phyloP scores from a whole-genome alignment of 179 eudicot genomes.

The Drosera spatulata region DNA sequence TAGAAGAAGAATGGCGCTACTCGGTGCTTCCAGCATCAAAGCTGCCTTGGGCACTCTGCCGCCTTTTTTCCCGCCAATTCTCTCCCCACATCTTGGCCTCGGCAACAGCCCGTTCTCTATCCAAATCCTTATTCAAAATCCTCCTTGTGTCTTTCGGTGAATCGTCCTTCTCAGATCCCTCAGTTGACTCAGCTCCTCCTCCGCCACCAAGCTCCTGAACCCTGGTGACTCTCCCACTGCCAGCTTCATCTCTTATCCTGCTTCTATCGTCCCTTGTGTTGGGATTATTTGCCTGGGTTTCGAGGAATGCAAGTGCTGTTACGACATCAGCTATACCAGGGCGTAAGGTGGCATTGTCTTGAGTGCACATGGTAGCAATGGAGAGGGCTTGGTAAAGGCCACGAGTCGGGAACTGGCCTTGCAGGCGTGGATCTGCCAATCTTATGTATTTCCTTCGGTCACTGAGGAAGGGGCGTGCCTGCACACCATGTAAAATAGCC shows the following conservation, averaged over 20 bases:
- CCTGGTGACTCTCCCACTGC: conserved; percentile 38
- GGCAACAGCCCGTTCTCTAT: conserved; percentile 73
- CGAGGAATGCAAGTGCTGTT: conserved; percentile 80
- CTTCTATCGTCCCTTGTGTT: conserved; percentile 30
- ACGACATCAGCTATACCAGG: conserved; percentile 84
- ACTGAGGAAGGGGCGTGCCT: conserved; percentile 81
- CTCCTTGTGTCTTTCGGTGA: conserved; percentile 53
- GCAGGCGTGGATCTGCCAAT: conserved; percentile 66
- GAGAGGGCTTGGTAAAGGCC: conserved; percentile 88
- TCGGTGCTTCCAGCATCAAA: conserved; percentile 25
- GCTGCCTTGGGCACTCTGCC: conserved; percentile 47
- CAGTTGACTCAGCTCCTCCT: conserved; percentile 56
- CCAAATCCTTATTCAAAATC: conserved; percentile 44
- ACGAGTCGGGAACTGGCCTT: conserved; percentile 64
- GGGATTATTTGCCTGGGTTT: conserved; percentile 54
- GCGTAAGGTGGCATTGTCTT: conserved; percentile 76
- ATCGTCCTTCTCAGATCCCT: conserved; percentile 71
- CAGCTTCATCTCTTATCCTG: conserved; percentile 18
- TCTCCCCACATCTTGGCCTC: conserved; percentile 97
- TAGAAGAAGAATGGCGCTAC: neutral
- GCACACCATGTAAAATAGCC: conserved; percentile 9
- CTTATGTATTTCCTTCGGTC: conserved; percentile 55
- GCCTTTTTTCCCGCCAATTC: conserved; percentile 55
- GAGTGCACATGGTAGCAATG: conserved; percentile 90
- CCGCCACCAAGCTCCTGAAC: conserved; percentile 35